Evolutionary conservation across 2,329 filamentous ascomycete genomes (phyloP).

Genomic region (Raffaelea deltoideospora): DNA sequence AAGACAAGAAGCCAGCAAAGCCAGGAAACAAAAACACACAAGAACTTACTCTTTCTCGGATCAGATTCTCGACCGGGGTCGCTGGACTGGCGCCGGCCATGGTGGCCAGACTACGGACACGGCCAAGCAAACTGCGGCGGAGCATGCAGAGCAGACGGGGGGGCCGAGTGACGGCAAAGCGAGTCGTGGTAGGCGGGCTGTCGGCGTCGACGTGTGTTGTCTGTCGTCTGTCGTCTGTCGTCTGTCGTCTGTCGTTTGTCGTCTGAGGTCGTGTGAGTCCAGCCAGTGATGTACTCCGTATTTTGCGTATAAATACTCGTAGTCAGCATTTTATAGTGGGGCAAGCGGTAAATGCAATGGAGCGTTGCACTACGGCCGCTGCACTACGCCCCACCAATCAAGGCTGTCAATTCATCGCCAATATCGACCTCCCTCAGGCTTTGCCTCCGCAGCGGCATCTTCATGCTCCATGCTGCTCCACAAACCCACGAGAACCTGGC

Average conservation of each 20-base stretch:
- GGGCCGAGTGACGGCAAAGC: background rate
- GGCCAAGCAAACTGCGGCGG: slow-evolving; percentile 28
- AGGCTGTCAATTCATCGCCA: background rate
- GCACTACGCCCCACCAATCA: background rate
- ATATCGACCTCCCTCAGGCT: no score
- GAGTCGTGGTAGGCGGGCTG: background rate
- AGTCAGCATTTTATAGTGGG: no score
- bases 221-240: no score
- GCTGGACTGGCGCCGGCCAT: slow-evolving; percentile 43
- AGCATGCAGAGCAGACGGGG: slow-evolving; percentile 26
- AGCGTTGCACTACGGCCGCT: no score
- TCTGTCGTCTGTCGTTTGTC: no score
- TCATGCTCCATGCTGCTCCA: no score
- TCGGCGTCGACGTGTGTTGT: background rate
- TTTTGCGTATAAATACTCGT: no score
- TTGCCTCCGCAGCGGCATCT: background rate
- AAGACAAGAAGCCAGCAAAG: slow-evolving; percentile 2
- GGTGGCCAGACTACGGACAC: slow-evolving; percentile 29
- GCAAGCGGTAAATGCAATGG: no score
- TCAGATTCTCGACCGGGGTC: slow-evolving; percentile 73
- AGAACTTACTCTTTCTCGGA: slow-evolving; percentile 63
- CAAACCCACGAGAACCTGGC: no score
- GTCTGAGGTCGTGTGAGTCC: background rate
- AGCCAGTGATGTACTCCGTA: no score
- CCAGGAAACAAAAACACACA: slow-evolving; percentile 1